Evolutionary conservation across 306 rosid species (phyloP), one percentile per base, ranked within the genome.

Genomic region (Cucurbita pepo): DNA sequence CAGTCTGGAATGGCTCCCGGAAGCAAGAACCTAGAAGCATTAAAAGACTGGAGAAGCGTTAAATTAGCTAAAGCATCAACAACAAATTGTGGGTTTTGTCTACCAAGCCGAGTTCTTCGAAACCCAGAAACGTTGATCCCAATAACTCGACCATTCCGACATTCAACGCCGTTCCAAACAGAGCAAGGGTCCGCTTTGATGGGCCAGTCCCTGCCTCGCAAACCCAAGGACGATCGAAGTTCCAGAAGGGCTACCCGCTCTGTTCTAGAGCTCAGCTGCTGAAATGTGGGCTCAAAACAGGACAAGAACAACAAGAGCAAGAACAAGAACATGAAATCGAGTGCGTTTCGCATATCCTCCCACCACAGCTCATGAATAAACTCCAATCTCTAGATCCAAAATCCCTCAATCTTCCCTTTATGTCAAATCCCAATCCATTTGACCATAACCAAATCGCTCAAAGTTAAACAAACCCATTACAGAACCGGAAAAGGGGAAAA

Each of bases 141-240:
- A 57, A 87, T 76, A 78, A 94, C 94, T 64, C 87, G 77, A 69
- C 97, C 98, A 79, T 90, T 82, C 40, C 65, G 79, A 77, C 98
- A 94, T 0, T 58, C 25, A 3, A 90, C 77, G 3, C 97, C 98
- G 36, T 25, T 60, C 98, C 98, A 93, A 61, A 63, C 21, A 50
- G 75, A 63, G 76, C 98, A 94, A 57, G 96, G 97, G 90, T 94
- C 96, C 11, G 83, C 78, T 67, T 89, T 94, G 74, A 67, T 76
- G 47, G 98, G 98, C 98, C 97, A 94, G 56, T 90, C 98, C 80
- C 36, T 86, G 86, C 84, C 75, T 74, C 96, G 86, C 79, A 94
- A 74, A n/a, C 98, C 97, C 73, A 94, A 72, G 16, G 98, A 90
- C 63, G 86, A 84, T 71, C 98, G 83, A 51, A 94, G 90, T 76